Evolutionary conservation across 306 rosid genomes (phyloP).

Genomic region (Macrotyloma uniflorum): DNA sequence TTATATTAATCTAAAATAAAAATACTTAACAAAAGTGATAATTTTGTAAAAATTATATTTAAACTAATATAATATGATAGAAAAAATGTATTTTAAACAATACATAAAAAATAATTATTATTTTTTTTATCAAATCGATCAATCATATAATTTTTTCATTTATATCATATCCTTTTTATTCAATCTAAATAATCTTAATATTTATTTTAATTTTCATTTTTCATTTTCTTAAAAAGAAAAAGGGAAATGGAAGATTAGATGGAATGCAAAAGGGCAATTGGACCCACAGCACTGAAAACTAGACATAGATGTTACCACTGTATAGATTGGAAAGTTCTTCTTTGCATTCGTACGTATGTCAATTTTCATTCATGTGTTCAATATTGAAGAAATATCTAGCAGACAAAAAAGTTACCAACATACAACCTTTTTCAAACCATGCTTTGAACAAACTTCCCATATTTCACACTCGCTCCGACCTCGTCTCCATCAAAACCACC

Average conservation of each 20-base stretch:
- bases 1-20: no score
- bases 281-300: slow-evolving; percentile 7
- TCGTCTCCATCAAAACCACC: slow-evolving; percentile 19
- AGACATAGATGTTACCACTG: neutral
- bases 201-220: no score
- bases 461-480: neutral
- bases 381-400: neutral
- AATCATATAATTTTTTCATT: no score
- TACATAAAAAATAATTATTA: no score
- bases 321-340: neutral
- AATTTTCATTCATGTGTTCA: neutral
- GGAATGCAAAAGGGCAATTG: neutral
- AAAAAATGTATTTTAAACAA: no score
- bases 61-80: no score
- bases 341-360: neutral
- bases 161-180: no score
- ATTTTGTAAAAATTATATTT: no score
- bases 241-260: neutral
- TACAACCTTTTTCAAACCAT: neutral
- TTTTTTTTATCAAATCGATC: no score
- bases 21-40: no score
- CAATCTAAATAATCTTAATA: no score
- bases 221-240: neutral
- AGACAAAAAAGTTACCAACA: neutral
- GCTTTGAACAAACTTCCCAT: neutral